A percentile compares a stretch with the other conserved stretches of the same genome.
These are phyloP conservation scores for Fusarium citri DNA, from an alignment of 2,329 filamentous ascomycete species.

Conservation along the genomic window DNA sequence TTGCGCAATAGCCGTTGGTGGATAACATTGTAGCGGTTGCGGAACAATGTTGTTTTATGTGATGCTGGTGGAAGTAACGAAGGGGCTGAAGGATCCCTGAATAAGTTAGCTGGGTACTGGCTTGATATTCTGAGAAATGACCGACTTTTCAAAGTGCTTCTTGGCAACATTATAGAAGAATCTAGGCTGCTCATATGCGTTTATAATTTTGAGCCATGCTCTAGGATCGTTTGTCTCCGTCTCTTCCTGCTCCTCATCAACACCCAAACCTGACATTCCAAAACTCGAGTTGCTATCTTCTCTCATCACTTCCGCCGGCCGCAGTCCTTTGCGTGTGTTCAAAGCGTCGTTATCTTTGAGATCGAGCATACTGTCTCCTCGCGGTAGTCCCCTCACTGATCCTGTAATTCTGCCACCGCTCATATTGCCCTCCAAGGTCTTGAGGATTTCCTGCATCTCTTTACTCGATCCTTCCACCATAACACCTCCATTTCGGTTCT, in stretches of 20 bases:
- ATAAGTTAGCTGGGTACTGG: conserved; percentile 33
- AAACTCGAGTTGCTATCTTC: conserved; percentile 77
- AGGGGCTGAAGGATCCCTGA: conserved; percentile 70
- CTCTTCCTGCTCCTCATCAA: conserved; percentile 67
- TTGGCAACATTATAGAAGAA: conserved; percentile 81
- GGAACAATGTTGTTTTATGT: conserved; percentile 87
- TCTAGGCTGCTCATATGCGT: conserved; percentile 86
- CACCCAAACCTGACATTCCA: conserved; percentile 64
- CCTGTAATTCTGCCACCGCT: conserved; percentile 78
- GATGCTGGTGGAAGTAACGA: conserved; percentile 80
- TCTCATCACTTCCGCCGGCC: conserved; percentile 58
- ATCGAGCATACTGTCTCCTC: conserved; percentile 73
- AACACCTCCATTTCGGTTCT: conserved; percentile 85
- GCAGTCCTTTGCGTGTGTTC: conserved; percentile 67
- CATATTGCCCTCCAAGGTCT: conserved; percentile 88
- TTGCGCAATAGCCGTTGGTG: conserved; percentile 93
- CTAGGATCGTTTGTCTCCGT: conserved; percentile 75
- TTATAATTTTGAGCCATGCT: conserved; percentile 85
- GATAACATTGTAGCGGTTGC: conserved; percentile 91
- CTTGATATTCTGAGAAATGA: not conserved
- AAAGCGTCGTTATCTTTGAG: conserved; percentile 63
- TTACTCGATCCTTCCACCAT: conserved; percentile 87
- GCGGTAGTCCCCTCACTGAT: conserved; percentile 61
- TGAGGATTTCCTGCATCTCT: conserved; percentile 84
- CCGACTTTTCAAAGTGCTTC: conserved; percentile 88